A percentile compares a stretch with the other conserved stretches of the same genome.
These are phyloP conservation scores for Hymenoscyphus scutula DNA, from an alignment of 2,329 filamentous ascomycete species.

Conservation along the genomic window DNA sequence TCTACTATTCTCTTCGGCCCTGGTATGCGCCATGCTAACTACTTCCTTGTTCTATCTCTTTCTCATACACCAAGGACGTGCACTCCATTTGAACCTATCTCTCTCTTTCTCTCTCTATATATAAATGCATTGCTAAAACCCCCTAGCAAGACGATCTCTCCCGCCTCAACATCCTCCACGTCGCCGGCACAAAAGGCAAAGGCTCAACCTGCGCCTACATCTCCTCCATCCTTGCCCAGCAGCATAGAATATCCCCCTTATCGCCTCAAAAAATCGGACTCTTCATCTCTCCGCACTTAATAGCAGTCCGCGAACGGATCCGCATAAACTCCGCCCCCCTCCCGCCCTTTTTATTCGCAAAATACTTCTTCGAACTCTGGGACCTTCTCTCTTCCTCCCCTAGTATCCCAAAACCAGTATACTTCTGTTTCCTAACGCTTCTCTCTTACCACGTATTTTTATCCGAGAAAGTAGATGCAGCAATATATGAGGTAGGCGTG, in stretches of 20 bases:
- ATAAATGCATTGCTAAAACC: too few relatives aligned
- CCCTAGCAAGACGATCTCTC: slow-evolving; percentile 41
- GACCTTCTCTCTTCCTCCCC: slow-evolving; percentile 45
- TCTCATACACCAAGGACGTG: too few relatives aligned
- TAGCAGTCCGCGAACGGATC: slow-evolving; percentile 66
- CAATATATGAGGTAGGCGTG: slow-evolving; percentile 65
- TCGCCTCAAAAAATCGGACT: slow-evolving; percentile 48
- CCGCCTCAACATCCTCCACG: slow-evolving; percentile 64
- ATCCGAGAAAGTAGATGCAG: slow-evolving; percentile 58
- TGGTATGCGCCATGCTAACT: too few relatives aligned
- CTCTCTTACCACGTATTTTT: slow-evolving; percentile 67
- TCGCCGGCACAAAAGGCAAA: slow-evolving; percentile 76
- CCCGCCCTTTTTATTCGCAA: slow-evolving; percentile 56
- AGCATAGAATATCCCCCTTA: slow-evolving; percentile 39
- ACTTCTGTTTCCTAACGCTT: slow-evolving; percentile 63
- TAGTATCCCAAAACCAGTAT: slow-evolving; percentile 46
- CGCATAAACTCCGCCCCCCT: slow-evolving; percentile 59
- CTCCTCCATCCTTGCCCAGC: slow-evolving; percentile 57
- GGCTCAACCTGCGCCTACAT: slow-evolving; percentile 70
- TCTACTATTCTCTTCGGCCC: too few relatives aligned
- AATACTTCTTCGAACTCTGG: slow-evolving; percentile 69
- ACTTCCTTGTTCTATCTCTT: too few relatives aligned
- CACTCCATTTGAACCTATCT: too few relatives aligned
- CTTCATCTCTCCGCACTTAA: slow-evolving; percentile 68
- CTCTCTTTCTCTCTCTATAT: too few relatives aligned